phyloP scores from a whole-genome alignment of 306 rosid species.

The Gastrolobium villosum region DNA sequence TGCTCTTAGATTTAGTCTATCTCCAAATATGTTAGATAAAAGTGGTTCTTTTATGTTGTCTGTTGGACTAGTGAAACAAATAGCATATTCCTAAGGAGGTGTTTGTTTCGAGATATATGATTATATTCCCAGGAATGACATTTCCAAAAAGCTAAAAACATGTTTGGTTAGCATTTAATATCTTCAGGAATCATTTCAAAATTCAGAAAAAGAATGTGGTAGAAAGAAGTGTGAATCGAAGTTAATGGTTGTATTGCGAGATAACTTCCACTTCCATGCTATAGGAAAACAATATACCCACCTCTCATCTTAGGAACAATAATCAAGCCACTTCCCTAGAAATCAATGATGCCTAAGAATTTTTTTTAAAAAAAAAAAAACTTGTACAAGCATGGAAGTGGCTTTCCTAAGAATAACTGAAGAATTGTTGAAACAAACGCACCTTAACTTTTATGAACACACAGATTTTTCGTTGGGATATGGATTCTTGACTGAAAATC shows the following conservation, averaged over 20 bases:
- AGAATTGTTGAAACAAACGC: background rate
- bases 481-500: background rate
- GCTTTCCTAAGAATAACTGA: background rate
- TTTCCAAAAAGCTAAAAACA: background rate
- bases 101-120: background rate
- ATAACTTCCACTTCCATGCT: background rate
- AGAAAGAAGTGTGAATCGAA: background rate
- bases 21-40: background rate
- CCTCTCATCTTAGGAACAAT: background rate
- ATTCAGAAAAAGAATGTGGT: background rate
- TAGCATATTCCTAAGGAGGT: background rate
- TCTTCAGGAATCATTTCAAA: background rate
- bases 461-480: background rate
- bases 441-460: background rate
- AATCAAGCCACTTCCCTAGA: background rate
- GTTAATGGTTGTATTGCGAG: background rate
- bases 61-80: slow-evolving; percentile 11
- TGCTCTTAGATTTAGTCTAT: slow-evolving; percentile 18
- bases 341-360: background rate
- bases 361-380: background rate
- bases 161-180: background rate
- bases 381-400: background rate
- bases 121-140: background rate
- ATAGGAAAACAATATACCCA: background rate
- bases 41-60: background rate